Evolutionary conservation across 2,329 filamentous ascomycete species (phyloP), one percentile per base, ranked within the genome.

Genomic region (Paraphoma chrysanthemicola): DNA sequence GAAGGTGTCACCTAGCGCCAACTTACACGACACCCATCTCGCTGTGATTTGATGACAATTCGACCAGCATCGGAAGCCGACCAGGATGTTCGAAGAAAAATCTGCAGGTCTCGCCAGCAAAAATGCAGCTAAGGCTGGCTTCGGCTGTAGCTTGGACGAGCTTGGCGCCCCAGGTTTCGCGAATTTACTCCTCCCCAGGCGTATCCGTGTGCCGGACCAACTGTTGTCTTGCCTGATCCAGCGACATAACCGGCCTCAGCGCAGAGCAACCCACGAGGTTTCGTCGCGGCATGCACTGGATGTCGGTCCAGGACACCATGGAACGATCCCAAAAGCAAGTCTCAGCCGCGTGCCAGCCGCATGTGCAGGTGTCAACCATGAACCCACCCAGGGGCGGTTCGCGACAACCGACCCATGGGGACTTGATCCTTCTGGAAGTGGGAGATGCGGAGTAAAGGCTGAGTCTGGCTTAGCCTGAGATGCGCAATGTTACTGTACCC

Each of bases 401-500:
- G 48, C 45, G 43, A 57, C 48, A 39, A 56, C 50, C 58, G 44
- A 56, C 56, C 61, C 64, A 54, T 66, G 54, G 60, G 51, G 46
- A 50, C 47, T 56, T 51, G 61, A 70, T 68, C 64, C 66, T 73
- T 74, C 70, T 70, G 68, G 67, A 73, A 73, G 58, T 54, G 58
- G 68, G 59, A 64, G 62, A 62, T 64, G 60, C 71, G 72, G 72
- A 73, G 71, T 29, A 69, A 23, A 58, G 43, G 6, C 72, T 64
- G 44, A 9, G 60, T 66, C 31, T 23, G 60, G 70, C 51, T 56
- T 74, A 73, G 71, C 11, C 56, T 55, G 42, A 47, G 46, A 60
- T 57, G 56, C 55, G 61, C 66, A 72, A 74, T 73, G 72, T 68
- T 71, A 74, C 72, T 67, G 65, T 73, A 66, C 62, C 68, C 61